Base-by-base conservation (phyloP, 2,329 filamentous ascomycete genomes). In the Volutella citrinella region DNA sequence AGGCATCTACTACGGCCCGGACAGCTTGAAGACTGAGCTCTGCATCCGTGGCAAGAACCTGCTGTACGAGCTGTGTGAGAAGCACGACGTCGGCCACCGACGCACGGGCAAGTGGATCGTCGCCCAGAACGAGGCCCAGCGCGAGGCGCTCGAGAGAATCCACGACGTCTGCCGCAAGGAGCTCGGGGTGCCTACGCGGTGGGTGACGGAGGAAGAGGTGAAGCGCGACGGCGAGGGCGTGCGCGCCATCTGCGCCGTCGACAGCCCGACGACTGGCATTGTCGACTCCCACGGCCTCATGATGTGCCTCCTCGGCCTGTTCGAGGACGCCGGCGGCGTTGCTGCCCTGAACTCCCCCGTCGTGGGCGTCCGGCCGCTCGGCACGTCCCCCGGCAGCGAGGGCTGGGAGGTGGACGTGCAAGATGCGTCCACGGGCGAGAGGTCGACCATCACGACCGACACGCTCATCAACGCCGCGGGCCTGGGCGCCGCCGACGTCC, bases 81-180 rank as follows among this genome's bases (percentile, higher is more conserved):
- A 66, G 36, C 69, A 86, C 51, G 61, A 63, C 37, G 84, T 98
- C 31, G 78, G 79, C 0, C 76, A 93, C 63, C 72, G 72, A 34
- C 83, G 83, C 56, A 85, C 80, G 16, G 89, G 89, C 40, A 97
- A 96, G 68, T 96, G 91, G 90, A 85, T 97, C 52, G 86, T 97
- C 2, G 91, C 91, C 1, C 93, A 97, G 66, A 84, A 80, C 32
- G 70, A 72, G 2, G 66, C 65, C 28, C 87, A 97, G 66, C 74
- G 77, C 56, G 72, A 67, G n/a, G 78, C 78, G 27, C 76, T 76
- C 3, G 63, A 80, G 46, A 59, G 54, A 14, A 61, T 84, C 14
- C 64, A 74, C 43, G 55, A 55, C 9, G 64, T 73, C 30, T 75
- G 68, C 43, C 40, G 51, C 1, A 43, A 46, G 2, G 48, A 49